Evolutionary conservation across 2,329 filamentous ascomycete genomes (phyloP), one percentile per base, ranked within the genome.

Genomic region (Epicoccum nigrum): DNA sequence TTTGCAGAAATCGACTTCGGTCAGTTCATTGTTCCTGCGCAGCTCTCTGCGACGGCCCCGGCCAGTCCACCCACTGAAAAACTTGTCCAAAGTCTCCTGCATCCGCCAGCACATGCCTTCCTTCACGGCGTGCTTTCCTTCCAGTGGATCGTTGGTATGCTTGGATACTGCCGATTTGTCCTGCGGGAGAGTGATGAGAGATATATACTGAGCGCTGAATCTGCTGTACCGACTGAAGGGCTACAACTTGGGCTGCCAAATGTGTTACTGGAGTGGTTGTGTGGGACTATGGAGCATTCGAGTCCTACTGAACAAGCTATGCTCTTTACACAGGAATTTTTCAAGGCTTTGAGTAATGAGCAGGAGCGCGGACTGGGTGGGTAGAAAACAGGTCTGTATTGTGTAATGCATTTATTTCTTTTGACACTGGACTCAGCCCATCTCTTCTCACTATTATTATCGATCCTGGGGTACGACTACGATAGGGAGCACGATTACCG

Each of bases 191-290:
- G 6, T 3, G 58, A 63, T 28, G 56, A 56, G 31, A 54, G 62
- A 15, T 59, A 56, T 15, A 48, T 65, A 1, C 38, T 69, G 13
- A 43, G 13, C 2, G 16, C 28, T 17, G 25, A 45, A 2, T 45
- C 41, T 3, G 7, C 11, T 17, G 23, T 51, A 15, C 45, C 59
- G 12, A 44, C 6, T n/a, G 3, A 15, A 39, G 9, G 62, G 60
- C 3, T 7, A 8, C 4, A 15, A 43, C n/a, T 17, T 60, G 15
- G 63, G 62, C 2, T 69, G 4, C 63, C 62, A 2, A 32, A 21
- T 2, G 38, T 54, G 7, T 61, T 55, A 21, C 34, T 57, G 19
- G 56, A 60, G 9, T 69, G 62, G 63, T 47, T 68, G 7, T 62
- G 54, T 28, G 63, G 63, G 1, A 54, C 61, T 33, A 53, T 59